Base-by-base conservation (phyloP, 139 green algal genomes). In the Chlamydomonas eustigma region DNA sequence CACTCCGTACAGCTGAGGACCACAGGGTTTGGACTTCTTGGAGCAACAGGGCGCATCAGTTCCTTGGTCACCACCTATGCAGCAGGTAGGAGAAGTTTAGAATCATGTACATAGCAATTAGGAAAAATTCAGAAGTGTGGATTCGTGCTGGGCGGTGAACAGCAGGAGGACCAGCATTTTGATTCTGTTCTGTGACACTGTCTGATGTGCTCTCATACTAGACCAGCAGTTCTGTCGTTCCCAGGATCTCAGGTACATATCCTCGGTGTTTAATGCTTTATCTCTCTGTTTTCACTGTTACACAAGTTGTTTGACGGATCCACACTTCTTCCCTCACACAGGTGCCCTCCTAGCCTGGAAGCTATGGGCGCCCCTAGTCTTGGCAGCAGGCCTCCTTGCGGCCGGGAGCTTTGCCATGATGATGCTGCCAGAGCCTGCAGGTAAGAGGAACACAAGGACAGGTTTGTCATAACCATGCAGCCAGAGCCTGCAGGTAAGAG, bases 311-410 rank as follows among this genome's bases (percentile, higher is more conserved):
- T 24, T 22, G 24, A 28, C 22, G 63, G 67, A n/a, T 8, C 34
- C 8, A 5, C 22, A 33, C 67, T 31, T 31, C 44, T 58, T 58
- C 44, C 44, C 44, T 18, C 44, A 58, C 44, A 58, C 44, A 58
- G 44, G 80, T 5, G 51, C 39, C 34, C 69, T 85, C 50, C 75
- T 85, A 52, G 51, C 74, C 12, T 28, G 72, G 30, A 32, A 58
- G 39, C 65, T 84, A 52, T 85, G 80, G 83, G 51, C 75, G 0
- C 83, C 83, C 0, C 80, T 88, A 36, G 39, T 83, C 32, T 24
- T 85, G 36, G 80, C 83, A 18, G 83, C 83, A n/a, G 77, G 31
- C 31, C 72, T 88, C 71, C 71, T 88, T 39, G 83, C 75, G 18
- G 72, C 36, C 4, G 80, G 80, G 35, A 85, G 75, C 36, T 32